These are phyloP conservation scores for Phytophthora fragariae DNA, from an alignment of 352 stramenopile species.

Conservation along the genomic window DNA sequence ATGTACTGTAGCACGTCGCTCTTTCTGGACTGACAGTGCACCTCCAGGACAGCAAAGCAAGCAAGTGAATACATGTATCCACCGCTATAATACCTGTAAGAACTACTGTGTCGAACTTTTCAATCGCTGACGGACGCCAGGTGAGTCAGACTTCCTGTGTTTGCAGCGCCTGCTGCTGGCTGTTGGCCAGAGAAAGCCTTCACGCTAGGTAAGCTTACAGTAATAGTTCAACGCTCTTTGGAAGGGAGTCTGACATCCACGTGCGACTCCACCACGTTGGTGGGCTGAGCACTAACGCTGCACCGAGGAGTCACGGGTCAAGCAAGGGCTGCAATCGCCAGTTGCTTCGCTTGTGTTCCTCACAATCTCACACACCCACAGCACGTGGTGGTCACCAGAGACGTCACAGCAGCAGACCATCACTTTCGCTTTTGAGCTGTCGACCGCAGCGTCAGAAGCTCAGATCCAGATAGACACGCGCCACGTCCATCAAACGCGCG, in stretches of 20 bases:
- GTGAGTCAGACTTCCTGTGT: background rate
- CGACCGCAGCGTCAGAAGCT: background rate
- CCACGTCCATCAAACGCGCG: background rate
- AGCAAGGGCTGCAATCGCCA: background rate
- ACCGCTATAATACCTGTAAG: background rate
- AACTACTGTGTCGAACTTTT: too few species aligned
- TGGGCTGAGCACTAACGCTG: too few species aligned
- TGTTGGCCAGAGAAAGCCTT: background rate
- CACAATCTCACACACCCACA: constrained; percentile 8
- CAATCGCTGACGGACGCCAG: background rate
- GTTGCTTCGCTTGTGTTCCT: constrained; percentile 25
- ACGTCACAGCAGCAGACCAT: background rate
- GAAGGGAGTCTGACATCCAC: background rate
- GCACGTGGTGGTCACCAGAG: background rate
- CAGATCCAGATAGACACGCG: constrained; percentile 25
- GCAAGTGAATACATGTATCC: background rate
- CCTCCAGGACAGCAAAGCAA: background rate
- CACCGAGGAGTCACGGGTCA: constrained; percentile 2
- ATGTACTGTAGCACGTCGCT: background rate
- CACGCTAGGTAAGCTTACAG: too few species aligned
- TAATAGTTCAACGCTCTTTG: background rate
- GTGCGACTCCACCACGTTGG: background rate
- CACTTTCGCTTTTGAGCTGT: background rate
- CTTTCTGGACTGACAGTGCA: background rate
- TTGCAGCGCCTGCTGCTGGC: background rate